Conservation (phyloP, 2,329 filamentous ascomycete genomes). For the Fusarium azukiicola region DNA sequence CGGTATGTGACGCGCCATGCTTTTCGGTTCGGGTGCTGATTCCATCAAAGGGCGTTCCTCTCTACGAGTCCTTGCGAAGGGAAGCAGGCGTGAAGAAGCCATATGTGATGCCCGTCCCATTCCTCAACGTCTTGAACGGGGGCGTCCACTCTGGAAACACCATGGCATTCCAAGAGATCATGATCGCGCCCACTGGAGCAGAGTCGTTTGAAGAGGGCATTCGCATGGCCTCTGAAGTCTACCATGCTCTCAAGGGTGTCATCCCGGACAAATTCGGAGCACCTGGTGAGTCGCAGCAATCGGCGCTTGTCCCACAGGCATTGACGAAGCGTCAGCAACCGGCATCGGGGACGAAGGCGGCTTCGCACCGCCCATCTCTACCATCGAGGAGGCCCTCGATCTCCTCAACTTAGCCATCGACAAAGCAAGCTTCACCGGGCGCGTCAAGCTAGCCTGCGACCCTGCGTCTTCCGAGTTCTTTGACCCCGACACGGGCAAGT, state of each 20-base stretch:
- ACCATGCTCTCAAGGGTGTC: not conserved
- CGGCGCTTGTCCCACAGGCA: not conserved
- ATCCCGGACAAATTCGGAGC: not conserved
- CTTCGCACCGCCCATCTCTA: conserved; percentile 5
- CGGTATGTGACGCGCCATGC: not conserved
- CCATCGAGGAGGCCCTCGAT: not conserved
- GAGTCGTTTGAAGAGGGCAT: not conserved
- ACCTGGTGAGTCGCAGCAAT: not conserved
- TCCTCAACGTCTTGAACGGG: not conserved
- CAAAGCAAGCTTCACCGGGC: not conserved
- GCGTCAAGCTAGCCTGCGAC: not conserved
- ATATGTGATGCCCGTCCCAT: conserved; percentile 9
- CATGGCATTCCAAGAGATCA: conserved; percentile 16
- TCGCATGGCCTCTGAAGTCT: not conserved
- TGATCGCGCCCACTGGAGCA: not conserved
- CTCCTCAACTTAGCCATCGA: not conserved
- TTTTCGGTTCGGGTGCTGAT: not conserved
- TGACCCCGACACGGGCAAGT: not conserved
- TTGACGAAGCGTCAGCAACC: not conserved
- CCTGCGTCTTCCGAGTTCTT: conserved; percentile 12
- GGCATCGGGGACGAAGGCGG: conserved; percentile 17
- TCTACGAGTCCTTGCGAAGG: not conserved
- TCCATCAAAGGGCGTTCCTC: not conserved
- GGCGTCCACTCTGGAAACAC: conserved; percentile 5
- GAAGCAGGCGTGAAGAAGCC: conserved; percentile 5